Evolutionary conservation across 2,329 filamentous ascomycete genomes (phyloP), one percentile per base, ranked within the genome.

Genomic region (Aspergillus intermedius): DNA sequence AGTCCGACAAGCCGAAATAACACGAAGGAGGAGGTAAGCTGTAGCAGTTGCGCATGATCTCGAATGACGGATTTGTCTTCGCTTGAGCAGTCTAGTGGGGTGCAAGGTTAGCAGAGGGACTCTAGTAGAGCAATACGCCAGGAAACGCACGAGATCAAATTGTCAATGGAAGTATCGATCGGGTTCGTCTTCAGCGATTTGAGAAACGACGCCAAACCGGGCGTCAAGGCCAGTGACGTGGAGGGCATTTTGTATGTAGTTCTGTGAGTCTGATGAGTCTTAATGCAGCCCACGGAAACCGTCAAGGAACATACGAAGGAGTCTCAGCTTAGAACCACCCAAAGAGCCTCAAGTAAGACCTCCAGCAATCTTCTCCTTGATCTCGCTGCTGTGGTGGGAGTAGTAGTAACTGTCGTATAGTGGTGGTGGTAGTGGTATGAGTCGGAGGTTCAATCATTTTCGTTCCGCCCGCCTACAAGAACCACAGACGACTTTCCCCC

Each of bases 31-130:
- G 23, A 97, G 83, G 60, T 94, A 87, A 19, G 91, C 88, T 2
- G 91, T 97, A 52, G 91, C 91, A 50, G 93, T 83, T 49, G 93
- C 93, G 71, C 91, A 96, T 67, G 87, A 82, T 68, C 93, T 83
- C 42, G 91, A 88, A 56, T 88, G 88, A 53, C 81, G 82, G 62
- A 98, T 95, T 66, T 97, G 91, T 60, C 91, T 80, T 66, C 91
- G 80, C 71, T 95, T 96, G 56, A 98, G 80, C 17, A 96, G 83
- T 46, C 88, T 93, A 59, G 22, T 40, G 13, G 28, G 42, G 41
- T 6, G 19, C 48, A 49, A 50, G 59, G 54, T 60, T 48, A 59
- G 59, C 48, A 49, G 37, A 45, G 51, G 34, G 48, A 52, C 35
- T 37, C 40, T 45, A 34, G 40, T 12, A n/a, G 42, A 21, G 25